Percentiles rank a stretch among this genome's conserved stretches.
phyloP scores from a whole-genome alignment of 805 yeast species.

The Yamadazyma sp. region DNA sequence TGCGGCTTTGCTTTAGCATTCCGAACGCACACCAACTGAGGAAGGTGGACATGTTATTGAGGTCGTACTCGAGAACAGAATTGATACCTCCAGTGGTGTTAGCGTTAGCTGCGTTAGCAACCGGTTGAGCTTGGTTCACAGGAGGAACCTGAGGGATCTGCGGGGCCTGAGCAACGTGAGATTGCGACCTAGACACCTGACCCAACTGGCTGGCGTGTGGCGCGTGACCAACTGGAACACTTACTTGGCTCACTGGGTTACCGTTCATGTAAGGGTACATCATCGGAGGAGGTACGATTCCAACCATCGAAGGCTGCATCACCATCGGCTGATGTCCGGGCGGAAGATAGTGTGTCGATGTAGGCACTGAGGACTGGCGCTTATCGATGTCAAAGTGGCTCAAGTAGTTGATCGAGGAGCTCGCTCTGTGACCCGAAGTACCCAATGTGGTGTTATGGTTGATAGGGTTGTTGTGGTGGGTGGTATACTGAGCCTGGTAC shows the following conservation, averaged over 20 bases:
- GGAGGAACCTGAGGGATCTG: not conserved
- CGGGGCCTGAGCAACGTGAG: constrained; percentile 10
- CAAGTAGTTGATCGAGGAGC: constrained; percentile 26
- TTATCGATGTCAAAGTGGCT: constrained; percentile 8
- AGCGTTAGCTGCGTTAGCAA: constrained; percentile 8
- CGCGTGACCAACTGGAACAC: too few species aligned
- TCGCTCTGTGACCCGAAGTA: constrained; percentile 39
- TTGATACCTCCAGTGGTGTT: constrained; percentile 68
- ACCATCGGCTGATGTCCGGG: constrained; percentile 7
- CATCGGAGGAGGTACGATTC: constrained; percentile 16
- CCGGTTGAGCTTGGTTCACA: constrained; percentile 9
- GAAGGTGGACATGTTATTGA: constrained; percentile 76
- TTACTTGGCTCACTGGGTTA: too few species aligned
- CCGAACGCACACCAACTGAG: constrained; percentile 72
- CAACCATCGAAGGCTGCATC: constrained; percentile 18
- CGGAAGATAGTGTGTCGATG: constrained; percentile 19
- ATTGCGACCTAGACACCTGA: constrained; percentile 8
- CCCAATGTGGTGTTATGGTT: constrained; percentile 28
- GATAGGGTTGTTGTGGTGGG: too few species aligned
- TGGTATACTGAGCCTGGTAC: constrained; percentile 8
- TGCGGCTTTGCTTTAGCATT: constrained; percentile 52
- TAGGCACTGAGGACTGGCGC: constrained; percentile 9
- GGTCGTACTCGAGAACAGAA: constrained; percentile 75
- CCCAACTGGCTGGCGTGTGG: not conserved
- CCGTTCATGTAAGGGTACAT: not conserved